These are phyloP conservation scores for Lodderomyces orthopsilosis DNA, from an alignment of 1,139 yeast species.

Conservation along the genomic window DNA sequence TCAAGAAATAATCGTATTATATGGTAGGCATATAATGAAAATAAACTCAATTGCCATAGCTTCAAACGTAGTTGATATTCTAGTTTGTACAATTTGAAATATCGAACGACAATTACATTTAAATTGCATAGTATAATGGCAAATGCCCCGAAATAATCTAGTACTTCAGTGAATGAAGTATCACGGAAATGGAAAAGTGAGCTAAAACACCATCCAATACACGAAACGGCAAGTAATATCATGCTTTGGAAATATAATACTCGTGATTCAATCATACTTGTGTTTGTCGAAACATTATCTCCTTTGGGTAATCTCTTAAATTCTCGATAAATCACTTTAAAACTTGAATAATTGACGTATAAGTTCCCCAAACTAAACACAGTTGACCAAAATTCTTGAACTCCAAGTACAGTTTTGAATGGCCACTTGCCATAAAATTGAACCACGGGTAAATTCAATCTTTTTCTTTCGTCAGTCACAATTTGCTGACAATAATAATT, in stretches of 20 bases:
- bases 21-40: conserved; percentile 26
- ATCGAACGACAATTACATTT: conserved; percentile 34
- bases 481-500: conserved; percentile 42
- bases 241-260: conserved; percentile 35
- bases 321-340: conserved; percentile 27
- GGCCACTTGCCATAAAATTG: conserved; percentile 52
- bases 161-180: conserved; percentile 35
- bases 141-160: conserved; percentile 47
- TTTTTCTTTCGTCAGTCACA: conserved; percentile 25
- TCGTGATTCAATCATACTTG: conserved; percentile 13
- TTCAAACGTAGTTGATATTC: conserved; percentile 11
- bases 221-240: conserved; percentile 26
- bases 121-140: conserved; percentile 38
- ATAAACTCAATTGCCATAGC: conserved; percentile 14
- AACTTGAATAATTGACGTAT: conserved; percentile 32
- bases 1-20: conserved; percentile 23
- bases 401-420: conserved; percentile 35
- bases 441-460: conserved; percentile 26
- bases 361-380: conserved; percentile 40
- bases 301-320: conserved; percentile 6
- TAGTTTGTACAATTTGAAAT: conserved; percentile 24
- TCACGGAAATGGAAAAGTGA: conserved; percentile 42
- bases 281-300: not conserved
- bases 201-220: conserved; percentile 42
- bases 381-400: conserved; percentile 38